phyloP scores from a whole-genome alignment of 352 stramenopile genomes.

The Pythium folliculosum region DNA sequence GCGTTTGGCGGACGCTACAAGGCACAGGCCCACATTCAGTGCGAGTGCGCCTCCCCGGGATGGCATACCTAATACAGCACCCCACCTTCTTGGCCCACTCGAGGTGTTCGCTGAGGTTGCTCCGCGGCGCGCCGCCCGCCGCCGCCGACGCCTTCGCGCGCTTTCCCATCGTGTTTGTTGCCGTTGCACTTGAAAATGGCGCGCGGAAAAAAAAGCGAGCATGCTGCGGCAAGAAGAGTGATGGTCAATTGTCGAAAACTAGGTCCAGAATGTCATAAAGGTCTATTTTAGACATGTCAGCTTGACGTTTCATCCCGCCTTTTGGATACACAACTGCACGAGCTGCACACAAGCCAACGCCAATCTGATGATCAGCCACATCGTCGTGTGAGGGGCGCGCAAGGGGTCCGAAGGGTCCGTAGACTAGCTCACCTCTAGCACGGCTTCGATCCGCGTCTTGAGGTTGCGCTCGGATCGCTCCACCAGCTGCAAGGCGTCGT shows the following conservation, averaged over 20 bases:
- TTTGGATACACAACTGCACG: conserved; percentile 28
- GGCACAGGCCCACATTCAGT: not conserved
- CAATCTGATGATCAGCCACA: not conserved
- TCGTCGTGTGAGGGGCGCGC: not conserved
- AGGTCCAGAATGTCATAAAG: not conserved
- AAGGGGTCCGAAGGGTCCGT: not conserved
- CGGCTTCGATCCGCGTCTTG: conserved; percentile 49
- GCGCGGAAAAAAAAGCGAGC: conserved; percentile 4
- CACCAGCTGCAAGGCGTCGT: conserved; percentile 42
- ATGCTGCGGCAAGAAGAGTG: conserved; percentile 15
- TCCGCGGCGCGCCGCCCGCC: conserved; percentile 23
- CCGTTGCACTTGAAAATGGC: conserved; percentile 26
- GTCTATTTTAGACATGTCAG: conserved; percentile 17
- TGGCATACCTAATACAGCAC: too few species aligned
- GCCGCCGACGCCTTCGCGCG: conserved; percentile 12
- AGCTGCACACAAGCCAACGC: conserved; percentile 7
- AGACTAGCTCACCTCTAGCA: conserved; percentile 45
- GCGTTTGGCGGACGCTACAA: conserved; percentile 39
- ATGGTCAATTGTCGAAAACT: conserved; percentile 24
- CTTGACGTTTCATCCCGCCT: not conserved
- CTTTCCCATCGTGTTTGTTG: conserved; percentile 15
- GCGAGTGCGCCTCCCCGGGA: too few species aligned
- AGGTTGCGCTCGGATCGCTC: conserved; percentile 46
- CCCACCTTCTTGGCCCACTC: conserved; percentile 55
- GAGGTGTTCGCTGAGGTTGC: conserved; percentile 67